These are phyloP conservation scores for Neoascochyta sp. DNA, from an alignment of 2,329 filamentous ascomycete species.

Conservation along the genomic window DNA sequence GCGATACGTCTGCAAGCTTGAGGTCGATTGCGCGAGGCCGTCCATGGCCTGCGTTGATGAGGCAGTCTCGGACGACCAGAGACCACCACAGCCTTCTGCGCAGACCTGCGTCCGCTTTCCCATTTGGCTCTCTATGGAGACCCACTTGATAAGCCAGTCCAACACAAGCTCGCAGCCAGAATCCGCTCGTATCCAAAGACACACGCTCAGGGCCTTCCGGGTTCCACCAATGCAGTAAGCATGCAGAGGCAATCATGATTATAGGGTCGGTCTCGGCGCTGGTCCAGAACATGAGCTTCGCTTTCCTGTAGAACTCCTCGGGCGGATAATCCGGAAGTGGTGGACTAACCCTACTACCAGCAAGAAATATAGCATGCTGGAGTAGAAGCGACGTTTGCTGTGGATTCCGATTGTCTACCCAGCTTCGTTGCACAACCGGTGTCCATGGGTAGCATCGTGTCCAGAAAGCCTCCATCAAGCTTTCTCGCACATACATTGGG, in stretches of 20 bases:
- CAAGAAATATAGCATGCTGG: conserved; percentile 41
- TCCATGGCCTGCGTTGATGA: conserved; percentile 43
- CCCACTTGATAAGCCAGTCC: conserved; percentile 45
- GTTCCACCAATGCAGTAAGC: conserved; percentile 45
- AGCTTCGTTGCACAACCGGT: conserved; percentile 41
- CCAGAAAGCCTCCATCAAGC: conserved; percentile 41
- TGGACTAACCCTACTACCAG: conserved; percentile 42
- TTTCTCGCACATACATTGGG: conserved; percentile 31
- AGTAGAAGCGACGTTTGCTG: conserved; percentile 28
- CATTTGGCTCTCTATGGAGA: conserved; percentile 42
- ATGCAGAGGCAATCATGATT: conserved; percentile 40
- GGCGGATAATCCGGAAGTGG: conserved; percentile 31
- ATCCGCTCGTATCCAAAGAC: conserved; percentile 44
- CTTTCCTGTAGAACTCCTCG: conserved; percentile 35
- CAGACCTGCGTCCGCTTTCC: conserved; percentile 33
- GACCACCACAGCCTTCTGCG: conserved; percentile 45
- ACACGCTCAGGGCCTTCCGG: conserved; percentile 42
- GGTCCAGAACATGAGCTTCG: conserved; percentile 34
- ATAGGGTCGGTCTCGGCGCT: conserved; percentile 38
- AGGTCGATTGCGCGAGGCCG: conserved; percentile 42
- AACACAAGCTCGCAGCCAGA: conserved; percentile 44
- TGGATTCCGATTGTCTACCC: conserved; percentile 34
- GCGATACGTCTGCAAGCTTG: conserved; percentile 40
- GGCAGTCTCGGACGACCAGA: conserved; percentile 41
- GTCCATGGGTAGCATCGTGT: conserved; percentile 43